Evolutionary conservation across 495 filamentous ascomycete genomes (phyloP).

Genomic region (Aspergillus biplanus): DNA sequence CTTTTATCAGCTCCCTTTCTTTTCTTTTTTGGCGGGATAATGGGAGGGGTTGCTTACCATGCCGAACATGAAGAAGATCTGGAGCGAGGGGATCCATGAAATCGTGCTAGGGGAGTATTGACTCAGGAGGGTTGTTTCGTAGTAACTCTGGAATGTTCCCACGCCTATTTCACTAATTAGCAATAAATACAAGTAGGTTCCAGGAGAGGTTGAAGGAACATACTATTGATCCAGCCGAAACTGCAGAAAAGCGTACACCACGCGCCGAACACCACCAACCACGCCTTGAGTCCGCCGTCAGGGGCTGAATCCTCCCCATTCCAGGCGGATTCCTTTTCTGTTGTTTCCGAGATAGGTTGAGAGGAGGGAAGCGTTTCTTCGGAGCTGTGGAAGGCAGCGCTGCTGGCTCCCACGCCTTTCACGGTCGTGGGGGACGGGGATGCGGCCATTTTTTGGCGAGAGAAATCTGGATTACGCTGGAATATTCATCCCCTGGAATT

Average conservation of each 20-base stretch:
- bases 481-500: too few relatives aligned
- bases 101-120: slow-evolving; percentile 38
- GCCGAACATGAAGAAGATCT: slow-evolving; percentile 40
- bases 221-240: slow-evolving; percentile 53
- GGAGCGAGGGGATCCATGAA: slow-evolving; percentile 49
- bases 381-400: neutral
- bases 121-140: slow-evolving; percentile 29
- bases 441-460: neutral
- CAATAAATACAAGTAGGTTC: neutral
- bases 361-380: neutral
- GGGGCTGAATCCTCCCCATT: slow-evolving; percentile 18
- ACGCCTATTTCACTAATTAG: slow-evolving; percentile 17
- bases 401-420: neutral
- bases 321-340: neutral
- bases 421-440: neutral
- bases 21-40: too few relatives aligned
- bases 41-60: slow-evolving; percentile 24
- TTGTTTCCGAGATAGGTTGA: neutral
- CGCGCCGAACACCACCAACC: slow-evolving; percentile 45
- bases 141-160: slow-evolving; percentile 41
- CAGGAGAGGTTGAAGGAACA: neutral
- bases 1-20: neutral
- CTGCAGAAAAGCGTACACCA: slow-evolving; percentile 43
- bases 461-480: too few relatives aligned
- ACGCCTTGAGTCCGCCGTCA: slow-evolving; percentile 45